Conservation (phyloP, 2,329 filamentous ascomycete genomes). For the Rhexocercosporidium sp. region DNA sequence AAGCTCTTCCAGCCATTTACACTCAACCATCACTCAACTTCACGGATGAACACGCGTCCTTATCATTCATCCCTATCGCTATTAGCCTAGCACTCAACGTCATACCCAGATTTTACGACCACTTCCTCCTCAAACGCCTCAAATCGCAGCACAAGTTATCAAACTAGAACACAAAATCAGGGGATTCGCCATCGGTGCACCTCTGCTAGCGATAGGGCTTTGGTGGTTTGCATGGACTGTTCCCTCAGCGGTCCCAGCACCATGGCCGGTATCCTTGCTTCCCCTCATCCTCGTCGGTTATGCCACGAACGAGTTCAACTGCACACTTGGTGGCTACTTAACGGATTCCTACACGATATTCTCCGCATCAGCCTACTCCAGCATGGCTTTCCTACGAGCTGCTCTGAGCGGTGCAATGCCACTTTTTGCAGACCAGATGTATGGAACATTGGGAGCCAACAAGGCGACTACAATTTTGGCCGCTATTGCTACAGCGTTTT, state of each 20-base stretch:
- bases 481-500: conserved; percentile 47
- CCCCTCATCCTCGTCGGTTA: conserved; percentile 52
- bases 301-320: conserved; percentile 51
- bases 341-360: conserved; percentile 50
- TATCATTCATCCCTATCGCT: conserved; percentile 48
- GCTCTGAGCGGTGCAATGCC: conserved; percentile 45
- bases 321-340: conserved; percentile 47
- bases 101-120: conserved; percentile 50
- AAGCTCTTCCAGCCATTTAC: conserved; percentile 49
- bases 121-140: conserved; percentile 41
- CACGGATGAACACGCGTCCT: conserved; percentile 32
- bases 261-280: conserved; percentile 48
- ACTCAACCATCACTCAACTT: conserved; percentile 42
- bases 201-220: conserved; percentile 48
- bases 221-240: conserved; percentile 54
- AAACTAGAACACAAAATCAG: conserved; percentile 53
- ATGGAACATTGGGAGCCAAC: conserved; percentile 45
- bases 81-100: conserved; percentile 48
- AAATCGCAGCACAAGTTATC: conserved; percentile 32
- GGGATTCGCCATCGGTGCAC: conserved; percentile 51
- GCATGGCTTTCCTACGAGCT: conserved; percentile 45
- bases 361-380: conserved; percentile 49
- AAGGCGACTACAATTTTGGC: conserved; percentile 47
- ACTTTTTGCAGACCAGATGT: conserved; percentile 48
- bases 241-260: conserved; percentile 45